Conservation (phyloP, 352 stramenopile genomes). For the Phytophthora gonapodyides region DNA sequence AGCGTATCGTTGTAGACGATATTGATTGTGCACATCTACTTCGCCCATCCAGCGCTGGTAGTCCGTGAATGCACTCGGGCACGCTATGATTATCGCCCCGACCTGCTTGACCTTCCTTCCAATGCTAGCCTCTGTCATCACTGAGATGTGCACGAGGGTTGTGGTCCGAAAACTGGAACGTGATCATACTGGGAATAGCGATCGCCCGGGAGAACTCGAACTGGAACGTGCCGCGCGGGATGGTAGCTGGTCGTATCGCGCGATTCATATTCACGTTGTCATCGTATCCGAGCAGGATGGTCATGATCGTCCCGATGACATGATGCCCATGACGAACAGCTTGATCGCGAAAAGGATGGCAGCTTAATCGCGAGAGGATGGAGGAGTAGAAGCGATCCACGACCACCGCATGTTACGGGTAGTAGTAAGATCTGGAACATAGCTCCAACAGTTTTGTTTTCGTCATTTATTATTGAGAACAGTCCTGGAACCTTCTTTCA, state of each 20-base stretch:
- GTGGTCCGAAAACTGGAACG: constrained; percentile 29
- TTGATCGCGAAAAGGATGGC: constrained; percentile 6
- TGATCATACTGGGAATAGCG: constrained; percentile 15
- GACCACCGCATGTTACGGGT: constrained; percentile 4
- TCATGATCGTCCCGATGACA: constrained; percentile 12
- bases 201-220: constrained; percentile 9
- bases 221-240: constrained; percentile 7
- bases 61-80: constrained; percentile 24
- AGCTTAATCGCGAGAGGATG: no score
- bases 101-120: constrained; percentile 23
- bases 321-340: constrained; percentile 4
- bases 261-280: background rate
- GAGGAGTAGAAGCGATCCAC: no score
- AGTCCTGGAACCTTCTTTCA: no score
- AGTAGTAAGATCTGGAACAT: no score
- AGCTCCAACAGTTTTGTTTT: no score
- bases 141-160: constrained; percentile 31
- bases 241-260: background rate
- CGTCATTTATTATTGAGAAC: no score
- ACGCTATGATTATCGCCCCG: constrained; percentile 9
- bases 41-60: constrained; percentile 37
- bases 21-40: constrained; percentile 26
- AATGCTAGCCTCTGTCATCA: constrained; percentile 16
- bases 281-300: constrained; percentile 2
- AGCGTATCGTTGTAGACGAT: constrained; percentile 24